A percentile compares a stretch with the other conserved stretches of the same genome.
phyloP scores from a whole-genome alignment of 768 basidiomycete genomes.

The Baorangia bicolor region DNA sequence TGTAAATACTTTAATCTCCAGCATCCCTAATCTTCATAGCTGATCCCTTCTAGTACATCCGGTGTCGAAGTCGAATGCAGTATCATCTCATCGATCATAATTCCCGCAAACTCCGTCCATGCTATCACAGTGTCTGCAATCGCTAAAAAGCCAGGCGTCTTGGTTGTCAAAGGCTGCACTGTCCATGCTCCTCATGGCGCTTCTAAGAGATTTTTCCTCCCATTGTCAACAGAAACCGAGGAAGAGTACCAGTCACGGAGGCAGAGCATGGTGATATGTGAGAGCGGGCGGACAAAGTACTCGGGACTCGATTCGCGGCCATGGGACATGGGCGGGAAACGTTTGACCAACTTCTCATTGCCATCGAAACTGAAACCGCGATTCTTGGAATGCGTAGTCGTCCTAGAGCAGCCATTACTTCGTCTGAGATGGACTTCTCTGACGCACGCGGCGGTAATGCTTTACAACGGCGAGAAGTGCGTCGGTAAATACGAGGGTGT shows the following conservation, averaged over 20 bases:
- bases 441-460: slow-evolving; percentile 91
- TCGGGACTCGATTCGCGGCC: slow-evolving; percentile 69
- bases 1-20: slow-evolving; percentile 44
- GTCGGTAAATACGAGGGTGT: slow-evolving; percentile 23
- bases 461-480: slow-evolving; percentile 92
- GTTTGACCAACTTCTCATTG: slow-evolving; percentile 30
- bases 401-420: slow-evolving; percentile 84
- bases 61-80: slow-evolving; percentile 74
- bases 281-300: slow-evolving; percentile 70
- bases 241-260: slow-evolving; percentile 57
- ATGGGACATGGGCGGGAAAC: slow-evolving; percentile 53
- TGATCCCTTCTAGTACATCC: slow-evolving; percentile 59
- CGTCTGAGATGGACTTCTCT: slow-evolving; percentile 86
- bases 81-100: slow-evolving; percentile 51
- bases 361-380: slow-evolving; percentile 32
- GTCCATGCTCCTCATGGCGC: slow-evolving; percentile 75
- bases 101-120: slow-evolving; percentile 77
- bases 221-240: slow-evolving; percentile 69
- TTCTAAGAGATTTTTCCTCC: slow-evolving; percentile 70
- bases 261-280: slow-evolving; percentile 61
- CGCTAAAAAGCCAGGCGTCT: slow-evolving; percentile 60
- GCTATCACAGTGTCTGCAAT: slow-evolving; percentile 68
- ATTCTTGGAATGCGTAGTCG: slow-evolving; percentile 80
- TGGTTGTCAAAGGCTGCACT: slow-evolving; percentile 75
- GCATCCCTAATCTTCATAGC: neutral